Evolutionary conservation across 1,284 basidiomycete genomes (phyloP), one percentile per base, ranked within the genome.

Genomic region (Papiliotrema terrestris): DNA sequence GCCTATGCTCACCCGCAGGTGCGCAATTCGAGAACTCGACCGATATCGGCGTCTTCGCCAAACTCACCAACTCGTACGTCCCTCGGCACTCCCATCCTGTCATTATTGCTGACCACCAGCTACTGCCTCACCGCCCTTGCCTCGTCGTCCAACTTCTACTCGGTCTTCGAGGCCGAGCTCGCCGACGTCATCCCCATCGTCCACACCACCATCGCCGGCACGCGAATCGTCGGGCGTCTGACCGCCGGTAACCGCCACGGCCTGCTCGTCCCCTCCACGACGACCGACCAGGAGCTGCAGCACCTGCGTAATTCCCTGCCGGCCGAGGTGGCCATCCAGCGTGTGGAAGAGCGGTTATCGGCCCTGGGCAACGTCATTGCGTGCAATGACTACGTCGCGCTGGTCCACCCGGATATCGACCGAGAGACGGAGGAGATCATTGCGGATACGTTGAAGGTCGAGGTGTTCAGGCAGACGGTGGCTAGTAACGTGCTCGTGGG

Each of bases 391-490:
- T 89, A 96, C 71, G 93, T 97, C 62, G 93, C 93, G 8, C 86
- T 97, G 64, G 93, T 96, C 20, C 93, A 97, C 77, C 96, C 96
- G 14, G 96, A 99, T 68, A 82, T 99, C 59, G 95, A 98, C 79
- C 84, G 95, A 55, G 96, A 99, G 79, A 99, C 96, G 8, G 96
- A 99, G 74, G 96, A 98, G 78, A 98, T 99, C 78, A 97, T 99
- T 75, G 95, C 96, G 49, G 96, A 99, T 77, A 92, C 97, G 13
- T 84, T 99, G 65, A 97, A 98, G 78, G 96, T 98, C 58, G 96
- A 99, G 77, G 96, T 98, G 4, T 99, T 99, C 82, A 83, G 95
- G 51, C 95, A 99, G 77, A 99, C 94, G 13, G 83, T 99, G 62
- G 95, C 95, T 13, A 87, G 91, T 69, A 98, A 99, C 77, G 93